These are phyloP conservation scores for Rhinocladiella mackenziei DNA, from an alignment of 2,329 filamentous ascomycete genomes.

Conservation along the genomic window DNA sequence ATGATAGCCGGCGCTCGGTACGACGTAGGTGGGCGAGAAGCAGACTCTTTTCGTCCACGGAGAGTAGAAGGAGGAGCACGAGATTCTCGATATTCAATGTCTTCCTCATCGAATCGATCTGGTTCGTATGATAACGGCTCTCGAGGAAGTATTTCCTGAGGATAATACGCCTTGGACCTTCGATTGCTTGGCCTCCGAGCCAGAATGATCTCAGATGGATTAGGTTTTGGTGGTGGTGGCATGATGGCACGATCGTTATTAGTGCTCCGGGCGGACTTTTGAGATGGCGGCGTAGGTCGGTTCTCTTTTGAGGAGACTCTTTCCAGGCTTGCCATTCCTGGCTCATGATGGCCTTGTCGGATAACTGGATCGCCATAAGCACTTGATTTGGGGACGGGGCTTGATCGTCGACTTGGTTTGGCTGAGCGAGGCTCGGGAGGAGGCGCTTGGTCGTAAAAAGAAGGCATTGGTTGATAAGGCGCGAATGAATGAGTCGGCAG, in stretches of 20 bases:
- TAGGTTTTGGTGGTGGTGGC: slow-evolving; percentile 24
- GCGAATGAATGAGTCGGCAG: slow-evolving; percentile 10
- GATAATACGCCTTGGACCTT: slow-evolving; percentile 24
- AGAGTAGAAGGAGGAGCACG: slow-evolving; percentile 11
- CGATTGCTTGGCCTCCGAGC: slow-evolving; percentile 18
- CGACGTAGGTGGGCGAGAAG: slow-evolving; percentile 24
- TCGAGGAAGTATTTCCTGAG: slow-evolving; percentile 9
- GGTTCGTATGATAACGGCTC: slow-evolving; percentile 12
- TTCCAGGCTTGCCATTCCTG: slow-evolving; percentile 4
- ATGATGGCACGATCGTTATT: slow-evolving; percentile 24
- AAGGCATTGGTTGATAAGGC: slow-evolving; percentile 8
- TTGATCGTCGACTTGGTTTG: slow-evolving; percentile 16
- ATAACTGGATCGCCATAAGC: slow-evolving; percentile 22
- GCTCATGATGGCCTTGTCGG: slow-evolving; percentile 11
- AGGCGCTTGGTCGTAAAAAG: slow-evolving; percentile 10
- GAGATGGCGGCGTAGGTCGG: slow-evolving; percentile 14
- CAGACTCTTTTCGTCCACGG: slow-evolving; percentile 19
- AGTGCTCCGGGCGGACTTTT: slow-evolving; percentile 17
- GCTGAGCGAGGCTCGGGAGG: slow-evolving; percentile 16
- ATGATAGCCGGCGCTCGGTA: slow-evolving; percentile 10
- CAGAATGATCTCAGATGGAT: slow-evolving; percentile 10
- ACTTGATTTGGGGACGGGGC: slow-evolving; percentile 12
- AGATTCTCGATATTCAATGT: slow-evolving; percentile 7
- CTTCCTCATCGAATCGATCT: slow-evolving; percentile 13
- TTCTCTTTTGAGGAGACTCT: slow-evolving; percentile 12